These are phyloP conservation scores for Dryas drummondii DNA, from an alignment of 306 rosid genomes.

Conservation along the genomic window DNA sequence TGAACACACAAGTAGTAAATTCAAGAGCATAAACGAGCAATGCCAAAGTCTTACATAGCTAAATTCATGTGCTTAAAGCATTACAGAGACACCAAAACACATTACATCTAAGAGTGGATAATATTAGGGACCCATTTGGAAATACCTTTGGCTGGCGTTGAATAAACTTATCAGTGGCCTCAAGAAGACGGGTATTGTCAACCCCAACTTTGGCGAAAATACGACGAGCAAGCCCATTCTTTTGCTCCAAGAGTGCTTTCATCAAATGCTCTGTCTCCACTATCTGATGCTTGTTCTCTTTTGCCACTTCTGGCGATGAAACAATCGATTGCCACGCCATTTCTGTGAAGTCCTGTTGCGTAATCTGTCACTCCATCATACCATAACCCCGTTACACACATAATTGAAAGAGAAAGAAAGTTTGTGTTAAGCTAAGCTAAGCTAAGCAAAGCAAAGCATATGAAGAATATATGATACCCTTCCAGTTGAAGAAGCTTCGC, in stretches of 20 bases:
- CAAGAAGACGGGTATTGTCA: constrained; percentile 81
- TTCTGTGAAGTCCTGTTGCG: constrained; percentile 95
- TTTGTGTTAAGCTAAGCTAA: background rate
- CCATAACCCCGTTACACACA: constrained; percentile 8
- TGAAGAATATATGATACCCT: constrained; percentile 45
- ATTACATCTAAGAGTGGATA: too few species aligned
- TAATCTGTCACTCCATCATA: constrained; percentile 57
- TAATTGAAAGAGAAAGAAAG: background rate
- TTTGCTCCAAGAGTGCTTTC: constrained; percentile 93
- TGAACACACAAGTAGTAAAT: background rate
- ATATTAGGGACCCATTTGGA: background rate
- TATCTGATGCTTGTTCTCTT: constrained; percentile 94
- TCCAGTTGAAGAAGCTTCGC: constrained; percentile 62
- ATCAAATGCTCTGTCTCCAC: constrained; percentile 98
- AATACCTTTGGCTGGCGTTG: constrained; percentile 93
- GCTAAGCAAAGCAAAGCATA: background rate
- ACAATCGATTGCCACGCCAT: constrained; percentile 98
- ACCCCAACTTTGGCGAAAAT: constrained; percentile 87
- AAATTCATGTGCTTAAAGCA: background rate
- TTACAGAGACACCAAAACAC: background rate
- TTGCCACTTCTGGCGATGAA: constrained; percentile 89
- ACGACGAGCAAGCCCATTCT: constrained; percentile 95
- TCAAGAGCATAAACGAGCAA: background rate
- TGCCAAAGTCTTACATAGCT: background rate
- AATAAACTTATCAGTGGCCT: constrained; percentile 86